These are phyloP conservation scores for Lactarius tabidus DNA, from an alignment of 768 basidiomycete genomes.

Conservation along the genomic window DNA sequence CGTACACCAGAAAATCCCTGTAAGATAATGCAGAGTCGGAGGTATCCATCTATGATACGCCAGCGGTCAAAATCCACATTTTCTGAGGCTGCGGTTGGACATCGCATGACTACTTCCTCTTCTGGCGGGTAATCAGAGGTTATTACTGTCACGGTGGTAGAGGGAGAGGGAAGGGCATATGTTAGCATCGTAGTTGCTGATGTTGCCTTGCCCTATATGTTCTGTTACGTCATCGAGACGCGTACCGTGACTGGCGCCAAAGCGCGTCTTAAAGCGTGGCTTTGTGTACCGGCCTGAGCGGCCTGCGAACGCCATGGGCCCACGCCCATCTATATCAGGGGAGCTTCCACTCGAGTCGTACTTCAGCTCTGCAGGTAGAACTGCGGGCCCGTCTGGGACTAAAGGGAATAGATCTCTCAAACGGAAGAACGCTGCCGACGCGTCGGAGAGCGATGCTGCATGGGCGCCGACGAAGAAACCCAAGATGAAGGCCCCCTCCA, in stretches of 20 bases:
- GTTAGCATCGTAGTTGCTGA: background rate
- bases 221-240: slow-evolving; percentile 11
- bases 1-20: slow-evolving; percentile 5
- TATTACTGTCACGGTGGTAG: background rate
- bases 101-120: background rate
- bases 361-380: background rate
- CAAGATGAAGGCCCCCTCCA: background rate
- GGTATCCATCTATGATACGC: background rate
- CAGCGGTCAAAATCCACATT: background rate
- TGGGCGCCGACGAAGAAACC: slow-evolving; percentile 6
- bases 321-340: slow-evolving; percentile 19
- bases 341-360: slow-evolving; percentile 19
- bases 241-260: background rate
- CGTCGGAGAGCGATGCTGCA: background rate
- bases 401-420: slow-evolving; percentile 15
- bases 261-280: background rate
- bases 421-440: slow-evolving; percentile 1
- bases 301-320: slow-evolving; percentile 3
- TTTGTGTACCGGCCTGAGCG: background rate
- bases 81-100: background rate
- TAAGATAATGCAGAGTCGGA: slow-evolving; percentile 27
- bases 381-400: background rate
- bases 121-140: too few species aligned
- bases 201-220: too few species aligned
- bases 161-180: background rate